Percentiles rank a stretch among this genome's conserved stretches.
phyloP scores from a whole-genome alignment of 2,329 filamentous ascomycete genomes.

The Trichoderma sp. region DNA sequence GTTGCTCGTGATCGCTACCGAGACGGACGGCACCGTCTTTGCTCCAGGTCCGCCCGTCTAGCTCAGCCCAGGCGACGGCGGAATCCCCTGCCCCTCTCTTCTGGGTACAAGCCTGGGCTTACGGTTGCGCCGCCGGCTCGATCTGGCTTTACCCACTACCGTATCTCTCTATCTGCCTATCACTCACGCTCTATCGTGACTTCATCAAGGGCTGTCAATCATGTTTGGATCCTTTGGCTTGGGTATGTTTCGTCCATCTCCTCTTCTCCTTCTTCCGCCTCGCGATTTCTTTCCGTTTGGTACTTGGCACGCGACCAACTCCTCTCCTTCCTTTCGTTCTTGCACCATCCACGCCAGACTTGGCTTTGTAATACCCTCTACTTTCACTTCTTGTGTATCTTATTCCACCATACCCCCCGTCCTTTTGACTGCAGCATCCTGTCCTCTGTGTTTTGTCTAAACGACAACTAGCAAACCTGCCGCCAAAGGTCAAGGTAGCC shows the following conservation, averaged over 20 bases:
- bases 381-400: background rate
- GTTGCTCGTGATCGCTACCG: background rate
- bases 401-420: background rate
- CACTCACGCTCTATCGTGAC: background rate
- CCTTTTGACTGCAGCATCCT: background rate
- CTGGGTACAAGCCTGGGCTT: constrained; percentile 2
- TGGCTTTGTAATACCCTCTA: background rate
- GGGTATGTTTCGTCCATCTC: constrained; percentile 14
- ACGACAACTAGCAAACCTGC: constrained; percentile 24
- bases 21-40: background rate
- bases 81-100: constrained; percentile 7
- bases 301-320: background rate
- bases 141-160: constrained; percentile 8
- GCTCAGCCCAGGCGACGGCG: background rate
- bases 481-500: constrained; percentile 31
- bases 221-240: constrained; percentile 20
- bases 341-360: background rate
- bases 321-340: background rate
- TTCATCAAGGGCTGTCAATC: background rate
- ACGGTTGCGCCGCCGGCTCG: constrained; percentile 1
- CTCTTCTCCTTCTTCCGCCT: background rate
- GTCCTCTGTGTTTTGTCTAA: background rate
- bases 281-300: background rate
- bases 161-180: background rate
- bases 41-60: constrained; percentile 5